Evolutionary conservation across 768 basidiomycete genomes (phyloP).

Genomic region (Mycena metata): DNA sequence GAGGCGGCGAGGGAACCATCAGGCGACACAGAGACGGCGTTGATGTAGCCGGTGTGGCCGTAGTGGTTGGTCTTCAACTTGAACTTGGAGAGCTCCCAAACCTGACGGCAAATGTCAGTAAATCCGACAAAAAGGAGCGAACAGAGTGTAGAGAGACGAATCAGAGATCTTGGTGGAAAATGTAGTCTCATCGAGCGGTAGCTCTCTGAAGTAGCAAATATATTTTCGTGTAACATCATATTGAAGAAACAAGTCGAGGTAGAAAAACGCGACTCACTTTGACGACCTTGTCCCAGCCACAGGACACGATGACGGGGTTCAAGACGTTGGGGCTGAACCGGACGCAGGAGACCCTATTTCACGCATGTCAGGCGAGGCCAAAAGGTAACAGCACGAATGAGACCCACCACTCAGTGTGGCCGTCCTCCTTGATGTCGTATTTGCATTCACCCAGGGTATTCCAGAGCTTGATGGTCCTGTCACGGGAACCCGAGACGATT

Average conservation of each 20-base stretch:
- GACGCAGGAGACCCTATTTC: conserved; percentile 94
- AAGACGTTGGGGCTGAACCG: conserved; percentile 98
- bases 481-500: conserved; percentile 98
- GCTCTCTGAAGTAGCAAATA: conserved; percentile 95
- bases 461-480: conserved; percentile 99
- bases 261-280: conserved; percentile 74
- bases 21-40: conserved; percentile 97
- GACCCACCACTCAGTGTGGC: conserved; percentile 92
- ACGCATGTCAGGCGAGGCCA: neutral
- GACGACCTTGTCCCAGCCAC: conserved; percentile 99
- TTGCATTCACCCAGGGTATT: conserved; percentile 99
- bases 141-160: conserved; percentile 32
- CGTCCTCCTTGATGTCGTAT: conserved; percentile 99
- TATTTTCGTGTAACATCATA: conserved; percentile 58
- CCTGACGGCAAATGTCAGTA: conserved; percentile 63
- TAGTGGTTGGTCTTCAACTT: conserved; percentile 99
- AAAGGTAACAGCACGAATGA: conserved; percentile 1
- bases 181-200: conserved; percentile 71
- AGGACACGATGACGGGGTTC: conserved; percentile 99
- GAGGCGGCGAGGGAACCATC: conserved; percentile 99
- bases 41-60: conserved; percentile 99
- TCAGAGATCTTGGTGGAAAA: conserved; percentile 88
- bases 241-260: conserved; percentile 28
- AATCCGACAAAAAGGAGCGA: conserved; percentile 21
- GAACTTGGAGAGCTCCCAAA: conserved; percentile 99